Evolutionary conservation across 345 rosid species (phyloP).

Genomic region (Syzygium aromaticum): DNA sequence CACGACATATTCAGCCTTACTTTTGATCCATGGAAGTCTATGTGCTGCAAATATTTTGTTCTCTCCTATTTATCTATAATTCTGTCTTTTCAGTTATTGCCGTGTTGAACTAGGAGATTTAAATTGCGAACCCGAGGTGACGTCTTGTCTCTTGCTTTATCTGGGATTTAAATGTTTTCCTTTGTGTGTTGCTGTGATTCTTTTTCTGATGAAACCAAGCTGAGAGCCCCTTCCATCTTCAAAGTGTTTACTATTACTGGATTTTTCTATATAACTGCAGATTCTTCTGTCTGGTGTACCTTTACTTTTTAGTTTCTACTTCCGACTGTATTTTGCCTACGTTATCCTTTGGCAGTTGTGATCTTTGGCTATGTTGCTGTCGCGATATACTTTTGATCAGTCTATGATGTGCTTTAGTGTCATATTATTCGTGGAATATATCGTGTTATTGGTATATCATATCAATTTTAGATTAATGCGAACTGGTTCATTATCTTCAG

Average conservation of each 20-base stretch:
- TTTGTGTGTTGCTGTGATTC: background rate
- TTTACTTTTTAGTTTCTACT: background rate
- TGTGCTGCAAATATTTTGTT: background rate
- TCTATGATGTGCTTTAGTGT: background rate
- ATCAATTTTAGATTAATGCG: background rate
- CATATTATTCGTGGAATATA: background rate
- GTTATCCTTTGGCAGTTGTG: background rate
- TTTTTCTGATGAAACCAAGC: background rate
- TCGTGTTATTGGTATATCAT: background rate
- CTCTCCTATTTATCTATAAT: background rate
- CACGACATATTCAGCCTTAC: background rate
- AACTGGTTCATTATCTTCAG: conserved; percentile 4
- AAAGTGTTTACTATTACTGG: background rate
- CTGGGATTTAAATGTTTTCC: background rate
- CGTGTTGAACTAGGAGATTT: background rate
- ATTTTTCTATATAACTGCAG: background rate
- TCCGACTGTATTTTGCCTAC: background rate
- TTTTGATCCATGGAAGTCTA: background rate
- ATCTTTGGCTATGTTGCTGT: background rate
- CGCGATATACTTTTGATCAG: background rate
- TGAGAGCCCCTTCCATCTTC: background rate
- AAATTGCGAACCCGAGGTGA: background rate
- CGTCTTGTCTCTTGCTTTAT: background rate
- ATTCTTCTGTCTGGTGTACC: background rate
- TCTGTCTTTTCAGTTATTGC: background rate